A percentile compares a stretch with the other conserved stretches of the same genome.
phyloP scores from a whole-genome alignment of 1,284 basidiomycete species.

The Apiotrichum gracile region DNA sequence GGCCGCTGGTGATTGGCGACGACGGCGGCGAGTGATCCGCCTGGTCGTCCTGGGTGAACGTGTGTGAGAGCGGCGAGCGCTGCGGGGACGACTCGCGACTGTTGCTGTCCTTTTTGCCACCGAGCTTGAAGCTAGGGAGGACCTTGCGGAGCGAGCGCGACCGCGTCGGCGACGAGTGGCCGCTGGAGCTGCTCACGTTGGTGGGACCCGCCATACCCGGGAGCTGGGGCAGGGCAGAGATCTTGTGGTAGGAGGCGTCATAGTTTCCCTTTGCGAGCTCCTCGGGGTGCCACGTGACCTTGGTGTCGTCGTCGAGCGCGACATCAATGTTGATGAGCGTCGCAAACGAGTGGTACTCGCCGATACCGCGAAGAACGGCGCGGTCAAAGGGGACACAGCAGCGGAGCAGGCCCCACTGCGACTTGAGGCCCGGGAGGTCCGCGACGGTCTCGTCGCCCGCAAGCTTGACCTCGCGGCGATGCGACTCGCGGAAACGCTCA shows the following conservation, averaged over 20 bases:
- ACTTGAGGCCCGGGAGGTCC: constrained; percentile 24
- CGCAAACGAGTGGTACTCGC: constrained; percentile 45
- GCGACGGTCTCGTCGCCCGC: background rate
- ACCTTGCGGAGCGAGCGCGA: background rate
- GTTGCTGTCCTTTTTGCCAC: background rate
- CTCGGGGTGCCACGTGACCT: constrained; percentile 15
- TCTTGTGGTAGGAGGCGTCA: background rate
- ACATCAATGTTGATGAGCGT: constrained; percentile 38
- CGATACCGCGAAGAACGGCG: constrained; percentile 42
- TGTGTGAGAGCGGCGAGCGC: constrained; percentile 1
- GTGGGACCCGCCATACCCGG: background rate
- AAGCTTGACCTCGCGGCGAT: constrained; percentile 1
- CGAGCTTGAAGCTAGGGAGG: background rate
- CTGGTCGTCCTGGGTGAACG: too few species aligned
- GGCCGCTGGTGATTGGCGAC: too few species aligned
- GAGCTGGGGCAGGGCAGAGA: background rate
- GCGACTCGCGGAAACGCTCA: constrained; percentile 16
- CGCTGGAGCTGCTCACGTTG: background rate
- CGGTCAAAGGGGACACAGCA: constrained; percentile 56
- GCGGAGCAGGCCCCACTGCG: constrained; percentile 52
- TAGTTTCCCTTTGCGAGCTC: constrained; percentile 16
- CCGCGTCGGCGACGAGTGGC: background rate
- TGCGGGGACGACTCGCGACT: background rate
- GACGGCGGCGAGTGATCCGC: too few species aligned
- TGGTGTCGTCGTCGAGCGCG: constrained; percentile 11